Percentiles rank a stretch among this genome's conserved stretches.
These are phyloP conservation scores for Gossypium sturtianum DNA, from an alignment of 345 rosid species.

Conservation along the genomic window DNA sequence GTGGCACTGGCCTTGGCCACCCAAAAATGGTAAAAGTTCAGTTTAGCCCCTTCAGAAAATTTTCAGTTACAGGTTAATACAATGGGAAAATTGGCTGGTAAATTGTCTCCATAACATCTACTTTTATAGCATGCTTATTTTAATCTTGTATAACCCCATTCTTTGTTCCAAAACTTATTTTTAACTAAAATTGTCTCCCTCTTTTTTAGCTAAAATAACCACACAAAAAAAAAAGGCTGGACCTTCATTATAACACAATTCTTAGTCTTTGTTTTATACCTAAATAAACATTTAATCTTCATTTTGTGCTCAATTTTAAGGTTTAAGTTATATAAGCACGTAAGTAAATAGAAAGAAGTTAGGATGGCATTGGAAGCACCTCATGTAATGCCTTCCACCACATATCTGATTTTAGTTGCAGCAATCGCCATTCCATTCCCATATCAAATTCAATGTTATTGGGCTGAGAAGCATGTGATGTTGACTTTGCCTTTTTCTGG, in stretches of 20 bases:
- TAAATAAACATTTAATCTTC: no score
- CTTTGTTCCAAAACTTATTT: neutral
- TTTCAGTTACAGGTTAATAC: neutral
- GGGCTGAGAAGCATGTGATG: conserved; percentile 39
- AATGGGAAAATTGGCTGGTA: no score
- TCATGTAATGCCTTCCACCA: conserved; percentile 29
- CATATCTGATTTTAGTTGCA: conserved; percentile 23
- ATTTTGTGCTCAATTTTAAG: no score
- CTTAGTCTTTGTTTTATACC: no score
- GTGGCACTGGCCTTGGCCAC: no score
- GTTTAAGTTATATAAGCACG: no score
- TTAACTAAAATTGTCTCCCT: no score
- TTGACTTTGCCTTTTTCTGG: conserved; percentile 35
- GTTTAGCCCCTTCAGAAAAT: no score
- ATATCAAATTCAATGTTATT: conserved; percentile 31
- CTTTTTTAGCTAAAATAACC: no score
- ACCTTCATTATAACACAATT: no score
- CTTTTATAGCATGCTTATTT: neutral
- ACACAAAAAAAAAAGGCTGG: no score
- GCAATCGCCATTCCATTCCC: conserved; percentile 37
- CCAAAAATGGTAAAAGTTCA: no score
- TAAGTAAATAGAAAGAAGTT: neutral
- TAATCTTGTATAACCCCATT: neutral
- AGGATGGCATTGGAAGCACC: conserved; percentile 15
- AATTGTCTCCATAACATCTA: neutral